Base-by-base conservation (phyloP, 805 yeast species). In the Nakazawaea ambrosiae region DNA sequence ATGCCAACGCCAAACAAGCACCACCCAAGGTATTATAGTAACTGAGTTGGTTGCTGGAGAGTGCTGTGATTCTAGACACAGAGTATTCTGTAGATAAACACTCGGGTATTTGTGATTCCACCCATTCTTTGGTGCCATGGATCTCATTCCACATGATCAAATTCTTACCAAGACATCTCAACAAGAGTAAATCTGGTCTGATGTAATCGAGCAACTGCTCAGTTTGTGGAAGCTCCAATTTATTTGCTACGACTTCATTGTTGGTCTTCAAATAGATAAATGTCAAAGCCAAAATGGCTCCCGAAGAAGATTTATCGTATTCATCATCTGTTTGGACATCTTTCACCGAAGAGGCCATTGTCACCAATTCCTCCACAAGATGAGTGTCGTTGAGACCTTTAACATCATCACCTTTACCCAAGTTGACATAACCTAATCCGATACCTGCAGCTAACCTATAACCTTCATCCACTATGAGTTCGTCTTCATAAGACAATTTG, bases 361-460 rank as follows among this genome's bases (percentile, higher is more conserved):
- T 62, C 29, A 81, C 52, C 25, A 87, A 59, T 34, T 61, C 64
- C 41, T 81, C 87, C 18, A 78, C 73, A 4, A 83, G 70, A 47
- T 70, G 78, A 0, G 81, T 67, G 50, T 81, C 92, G 42, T 71
- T 71, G 31, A 75, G 55, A 0, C 78, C 78, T 33, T 70, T 61
- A 34, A 81, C 56, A 42, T 71, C 74, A 36, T 71, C 70, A 1
- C 92, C 95, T 39, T 75, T 73, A 1, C 94, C 96, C 22, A 88
- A 55, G 49, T 89, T 88, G 12, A 88, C 78, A 40, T 79, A 73
- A 0, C 99, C 99, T 14, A 89, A 58, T 0, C 95, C 76, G 29
- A 90, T 73, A 0, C 98, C 98, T 1, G 95, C 94, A 1, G 95
- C 84, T 10, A 86, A 61, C 39, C 94, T 63, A 49, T 89, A 90